These are phyloP conservation scores for Pyrenophora teres DNA, from an alignment of 2,329 filamentous ascomycete species.

Conservation along the genomic window DNA sequence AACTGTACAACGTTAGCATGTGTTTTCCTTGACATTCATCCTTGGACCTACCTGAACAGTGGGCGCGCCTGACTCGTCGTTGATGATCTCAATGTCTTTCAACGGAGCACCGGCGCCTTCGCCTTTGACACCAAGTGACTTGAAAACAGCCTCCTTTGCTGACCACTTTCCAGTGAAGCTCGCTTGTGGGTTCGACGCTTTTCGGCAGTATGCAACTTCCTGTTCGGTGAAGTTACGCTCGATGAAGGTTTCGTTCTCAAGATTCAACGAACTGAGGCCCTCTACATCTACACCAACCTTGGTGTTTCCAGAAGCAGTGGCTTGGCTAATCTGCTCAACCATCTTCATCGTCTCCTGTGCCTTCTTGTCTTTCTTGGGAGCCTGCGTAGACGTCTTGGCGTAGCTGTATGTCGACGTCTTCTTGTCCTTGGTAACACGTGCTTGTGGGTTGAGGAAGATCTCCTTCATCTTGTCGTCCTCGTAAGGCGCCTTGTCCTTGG, in stretches of 20 bases:
- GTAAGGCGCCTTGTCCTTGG: constrained; percentile 91
- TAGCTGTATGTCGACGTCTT: constrained; percentile 81
- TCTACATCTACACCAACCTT: constrained; percentile 96
- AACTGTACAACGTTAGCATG: constrained; percentile 61
- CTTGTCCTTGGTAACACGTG: constrained; percentile 82
- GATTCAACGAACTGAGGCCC: constrained; percentile 83
- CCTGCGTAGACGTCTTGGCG: constrained; percentile 55
- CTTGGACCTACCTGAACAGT: constrained; percentile 73
- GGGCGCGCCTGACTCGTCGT: constrained; percentile 80
- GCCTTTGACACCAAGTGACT: constrained; percentile 85
- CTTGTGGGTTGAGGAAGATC: constrained; percentile 92
- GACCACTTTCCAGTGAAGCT: constrained; percentile 96
- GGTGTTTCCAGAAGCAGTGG: constrained; percentile 63
- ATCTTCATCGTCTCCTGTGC: constrained; percentile 70
- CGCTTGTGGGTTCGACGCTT: constrained; percentile 78
- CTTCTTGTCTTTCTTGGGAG: constrained; percentile 66
- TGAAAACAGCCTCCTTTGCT: constrained; percentile 98
- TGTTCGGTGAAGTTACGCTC: constrained; percentile 88
- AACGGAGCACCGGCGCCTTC: constrained; percentile 87
- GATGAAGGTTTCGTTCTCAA: constrained; percentile 91
- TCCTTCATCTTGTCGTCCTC: constrained; percentile 82
- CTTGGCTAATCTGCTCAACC: constrained; percentile 75
- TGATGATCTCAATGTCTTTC: constrained; percentile 92
- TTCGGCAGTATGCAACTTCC: constrained; percentile 86
- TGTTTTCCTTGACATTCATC: background rate